phyloP scores from a whole-genome alignment of 2,329 filamentous ascomycete genomes.

The Pseudocercospora crystallina region DNA sequence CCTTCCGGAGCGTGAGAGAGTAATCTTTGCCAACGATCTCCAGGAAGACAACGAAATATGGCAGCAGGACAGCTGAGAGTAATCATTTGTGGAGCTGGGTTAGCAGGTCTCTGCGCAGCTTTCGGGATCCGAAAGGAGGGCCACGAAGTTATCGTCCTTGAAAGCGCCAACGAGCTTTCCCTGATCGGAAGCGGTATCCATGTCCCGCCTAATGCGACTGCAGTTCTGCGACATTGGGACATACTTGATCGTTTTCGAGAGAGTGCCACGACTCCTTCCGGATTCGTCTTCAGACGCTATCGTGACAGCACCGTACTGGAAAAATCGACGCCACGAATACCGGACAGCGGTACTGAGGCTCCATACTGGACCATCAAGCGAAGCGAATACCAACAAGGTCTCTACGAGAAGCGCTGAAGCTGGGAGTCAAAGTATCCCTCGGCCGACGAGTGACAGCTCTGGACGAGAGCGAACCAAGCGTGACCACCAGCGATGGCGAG shows the following conservation, averaged over 20 bases:
- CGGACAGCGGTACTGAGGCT: not conserved
- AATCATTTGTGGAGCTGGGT: not conserved
- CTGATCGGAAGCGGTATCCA: constrained; percentile 4
- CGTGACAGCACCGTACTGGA: constrained; percentile 1
- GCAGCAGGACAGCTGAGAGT: no score
- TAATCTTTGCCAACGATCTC: no score
- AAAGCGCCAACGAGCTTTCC: constrained; percentile 5
- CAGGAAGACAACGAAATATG: no score
- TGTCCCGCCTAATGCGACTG: constrained; percentile 5
- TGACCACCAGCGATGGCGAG: constrained; percentile 5
- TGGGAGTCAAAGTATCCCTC: constrained; percentile 1
- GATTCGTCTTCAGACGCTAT: constrained; percentile 8
- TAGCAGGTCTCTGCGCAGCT: constrained; percentile 3
- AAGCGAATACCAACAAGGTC: constrained; percentile 8
- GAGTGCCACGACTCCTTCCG: constrained; percentile 2
- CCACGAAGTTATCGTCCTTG: constrained; percentile 3
- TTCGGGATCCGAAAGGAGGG: constrained; percentile 1
- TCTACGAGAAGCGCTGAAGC: constrained; percentile 3
- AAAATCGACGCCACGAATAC: not conserved
- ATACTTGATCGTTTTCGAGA: constrained; percentile 3
- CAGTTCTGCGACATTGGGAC: constrained; percentile 3
- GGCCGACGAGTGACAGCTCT: constrained; percentile 1
- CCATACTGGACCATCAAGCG: constrained; percentile 8
- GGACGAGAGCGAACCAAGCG: not conserved
- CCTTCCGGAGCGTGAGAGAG: no score